Percentiles rank a stretch among this genome's conserved stretches.
Conservation (phyloP, 306 rosid genomes). For the Vigna unguiculata region DNA sequence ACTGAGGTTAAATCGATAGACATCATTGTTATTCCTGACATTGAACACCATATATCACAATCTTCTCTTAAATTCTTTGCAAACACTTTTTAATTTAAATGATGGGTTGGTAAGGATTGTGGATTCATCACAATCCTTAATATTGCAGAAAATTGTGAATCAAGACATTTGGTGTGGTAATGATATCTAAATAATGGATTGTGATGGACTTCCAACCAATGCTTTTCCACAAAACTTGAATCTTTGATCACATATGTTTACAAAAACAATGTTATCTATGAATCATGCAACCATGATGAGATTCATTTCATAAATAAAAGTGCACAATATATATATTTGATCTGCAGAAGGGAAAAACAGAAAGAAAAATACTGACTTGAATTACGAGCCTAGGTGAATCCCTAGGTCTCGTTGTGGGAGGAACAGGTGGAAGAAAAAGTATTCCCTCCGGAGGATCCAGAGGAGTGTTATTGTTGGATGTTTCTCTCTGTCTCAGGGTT, state of each 20-base stretch:
- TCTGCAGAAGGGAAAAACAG: background rate
- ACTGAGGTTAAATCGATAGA: background rate
- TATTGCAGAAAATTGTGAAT: background rate
- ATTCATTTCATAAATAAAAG: background rate
- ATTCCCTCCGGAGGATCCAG: slow-evolving; percentile 28
- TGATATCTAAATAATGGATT: too few relatives aligned
- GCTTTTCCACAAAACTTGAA: too few relatives aligned
- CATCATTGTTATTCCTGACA: background rate
- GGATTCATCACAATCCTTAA: background rate
- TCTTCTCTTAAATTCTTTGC: background rate
- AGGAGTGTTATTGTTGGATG: background rate
- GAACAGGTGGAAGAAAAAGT: background rate
- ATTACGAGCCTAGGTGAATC: slow-evolving; percentile 28
- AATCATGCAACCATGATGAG: background rate
- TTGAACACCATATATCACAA: background rate
- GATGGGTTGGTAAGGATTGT: background rate
- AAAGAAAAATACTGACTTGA: slow-evolving; percentile 13
- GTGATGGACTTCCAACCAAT: too few relatives aligned
- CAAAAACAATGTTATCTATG: too few relatives aligned
- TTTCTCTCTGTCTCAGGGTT: background rate
- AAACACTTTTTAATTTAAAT: background rate
- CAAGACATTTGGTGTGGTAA: too few relatives aligned
- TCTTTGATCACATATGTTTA: too few relatives aligned
- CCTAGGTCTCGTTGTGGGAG: background rate
- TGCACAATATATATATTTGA: background rate